Percentiles rank a stretch among this genome's conserved stretches.
phyloP scores from a whole-genome alignment of 805 yeast genomes.

The Metschnikowia kofuensis region DNA sequence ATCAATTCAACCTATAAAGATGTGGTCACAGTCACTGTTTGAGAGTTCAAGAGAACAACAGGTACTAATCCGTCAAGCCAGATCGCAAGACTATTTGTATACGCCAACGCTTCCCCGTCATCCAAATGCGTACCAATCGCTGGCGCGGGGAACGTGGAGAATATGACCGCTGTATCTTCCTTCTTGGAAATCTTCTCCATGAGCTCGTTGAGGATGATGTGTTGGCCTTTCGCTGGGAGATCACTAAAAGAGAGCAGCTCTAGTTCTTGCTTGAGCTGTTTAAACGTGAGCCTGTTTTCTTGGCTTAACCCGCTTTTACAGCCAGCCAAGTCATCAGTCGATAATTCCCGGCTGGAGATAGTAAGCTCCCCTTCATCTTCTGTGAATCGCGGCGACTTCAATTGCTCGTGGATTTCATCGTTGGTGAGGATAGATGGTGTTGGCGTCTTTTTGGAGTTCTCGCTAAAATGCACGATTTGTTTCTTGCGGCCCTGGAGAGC shows the following conservation, averaged over 20 bases:
- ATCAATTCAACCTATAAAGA: constrained; percentile 70
- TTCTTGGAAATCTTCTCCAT: constrained; percentile 63
- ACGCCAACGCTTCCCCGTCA: constrained; percentile 67
- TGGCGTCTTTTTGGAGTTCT: constrained; percentile 7
- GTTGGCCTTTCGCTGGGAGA: constrained; percentile 90
- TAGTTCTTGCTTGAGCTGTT: constrained; percentile 38
- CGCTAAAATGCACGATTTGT: constrained; percentile 9
- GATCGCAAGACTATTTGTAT: constrained; percentile 68
- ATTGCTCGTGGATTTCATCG: constrained; percentile 34
- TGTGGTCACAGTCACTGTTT: constrained; percentile 94
- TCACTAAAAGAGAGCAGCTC: constrained; percentile 63
- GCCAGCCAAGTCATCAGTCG: background rate
- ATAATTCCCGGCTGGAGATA: constrained; percentile 1
- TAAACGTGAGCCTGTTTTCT: constrained; percentile 24
- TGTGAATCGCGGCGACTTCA: constrained; percentile 33
- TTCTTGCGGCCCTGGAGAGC: constrained; percentile 5
- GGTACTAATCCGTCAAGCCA: constrained; percentile 89
- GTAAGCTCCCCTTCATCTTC: constrained; percentile 22
- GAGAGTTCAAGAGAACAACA: constrained; percentile 76
- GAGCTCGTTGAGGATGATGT: constrained; percentile 79
- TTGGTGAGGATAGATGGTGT: constrained; percentile 38
- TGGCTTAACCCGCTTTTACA: background rate
- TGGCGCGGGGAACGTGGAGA: constrained; percentile 91
- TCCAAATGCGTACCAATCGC: constrained; percentile 74
- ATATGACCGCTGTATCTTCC: constrained; percentile 61